Base-by-base conservation (phyloP, 495 filamentous ascomycete species). In the Aspergillus asperescens region DNA sequence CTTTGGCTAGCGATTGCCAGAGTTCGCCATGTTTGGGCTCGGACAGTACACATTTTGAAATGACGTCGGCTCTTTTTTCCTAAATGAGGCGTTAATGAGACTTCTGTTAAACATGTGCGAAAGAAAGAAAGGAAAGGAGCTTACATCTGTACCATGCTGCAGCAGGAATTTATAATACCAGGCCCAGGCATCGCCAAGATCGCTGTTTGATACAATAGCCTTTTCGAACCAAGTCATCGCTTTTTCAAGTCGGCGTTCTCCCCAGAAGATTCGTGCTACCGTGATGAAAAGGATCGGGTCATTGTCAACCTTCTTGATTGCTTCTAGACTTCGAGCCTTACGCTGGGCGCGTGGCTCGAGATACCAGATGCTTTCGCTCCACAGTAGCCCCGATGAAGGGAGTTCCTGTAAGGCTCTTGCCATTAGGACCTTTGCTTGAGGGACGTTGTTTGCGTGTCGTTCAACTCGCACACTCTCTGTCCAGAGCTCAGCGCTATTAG, bases 161-260 rank as follows among this genome's bases (percentile, higher is more conserved):
- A 79, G 52, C 59, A 96, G 63, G 62, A 96, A 98, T 69, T 92
- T 94, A 68, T 87, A 93, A 61, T 96, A 98, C 92, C 92, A 98
- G 32, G 89, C 93, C 93, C 93, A 98, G 5, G 85, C 89, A 72
- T 98, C 93, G 27, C 94, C 93, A 25, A 83, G 67, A 65, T 96
- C 91, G 22, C 82, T 78, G 60, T 97, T 89, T 10, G 90, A 75
- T 48, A 95, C 69, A 47, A 95, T 83, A 4, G 93, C 93, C 71
- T 95, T 93, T 74, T 95, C 88, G 62, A 98, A 97, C 93, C 93
- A 98, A 49, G 82, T 91, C 70, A 86, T 81, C 9, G 94, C 91
- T 63, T 95, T 91, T 52, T 96, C 91, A 19, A 97, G 73, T 62
- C 84, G 84, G 5, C 93, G 76, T 66, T 89, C 86, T 6, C 69